Conservation (phyloP, 2,329 filamentous ascomycete genomes). For the Neofusicoccum umdonicola region DNA sequence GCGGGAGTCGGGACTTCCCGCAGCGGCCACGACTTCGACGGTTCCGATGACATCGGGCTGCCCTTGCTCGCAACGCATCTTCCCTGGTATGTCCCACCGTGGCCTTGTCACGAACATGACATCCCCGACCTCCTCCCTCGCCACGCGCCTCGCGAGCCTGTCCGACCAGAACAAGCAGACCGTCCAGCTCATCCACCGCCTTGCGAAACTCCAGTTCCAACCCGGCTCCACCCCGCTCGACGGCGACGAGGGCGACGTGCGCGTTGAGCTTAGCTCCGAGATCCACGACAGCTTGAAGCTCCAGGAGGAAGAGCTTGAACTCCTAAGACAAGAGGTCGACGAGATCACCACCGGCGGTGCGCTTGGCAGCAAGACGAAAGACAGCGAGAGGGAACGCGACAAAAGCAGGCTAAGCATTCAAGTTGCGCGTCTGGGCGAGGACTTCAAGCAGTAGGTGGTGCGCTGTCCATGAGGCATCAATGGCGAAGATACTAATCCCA, state of each 20-base stretch:
- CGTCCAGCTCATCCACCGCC: slow-evolving; percentile 54
- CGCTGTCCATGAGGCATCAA: slow-evolving; percentile 40
- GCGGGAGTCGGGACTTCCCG: slow-evolving; percentile 7
- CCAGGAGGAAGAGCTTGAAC: slow-evolving; percentile 78
- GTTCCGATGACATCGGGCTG: slow-evolving; percentile 15
- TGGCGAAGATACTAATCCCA: slow-evolving; percentile 3
- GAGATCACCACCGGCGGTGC: slow-evolving; percentile 55
- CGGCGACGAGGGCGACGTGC: slow-evolving; percentile 62
- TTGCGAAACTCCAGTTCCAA: slow-evolving; percentile 60
- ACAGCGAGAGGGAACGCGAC: slow-evolving; percentile 59
- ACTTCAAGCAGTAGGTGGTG: slow-evolving; percentile 66
- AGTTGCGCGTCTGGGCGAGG: slow-evolving; percentile 64
- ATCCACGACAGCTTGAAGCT: slow-evolving; percentile 76
- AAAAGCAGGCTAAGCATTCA: slow-evolving; percentile 65
- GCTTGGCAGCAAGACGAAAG: slow-evolving; percentile 39
- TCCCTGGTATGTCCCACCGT: slow-evolving; percentile 1
- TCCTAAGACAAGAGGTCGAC: slow-evolving; percentile 73
- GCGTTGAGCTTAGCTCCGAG: slow-evolving; percentile 73
- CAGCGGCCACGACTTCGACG: slow-evolving; percentile 5
- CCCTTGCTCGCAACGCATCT: slow-evolving; percentile 2
- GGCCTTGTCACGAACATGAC: slow-evolving; percentile 28
- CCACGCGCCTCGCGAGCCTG: slow-evolving; percentile 51
- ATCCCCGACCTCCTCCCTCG: slow-evolving; percentile 38
- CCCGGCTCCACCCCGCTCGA: slow-evolving; percentile 59
- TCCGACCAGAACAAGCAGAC: slow-evolving; percentile 54